Conservation (phyloP, 2,329 filamentous ascomycete species). For the Fusarium sp. region DNA sequence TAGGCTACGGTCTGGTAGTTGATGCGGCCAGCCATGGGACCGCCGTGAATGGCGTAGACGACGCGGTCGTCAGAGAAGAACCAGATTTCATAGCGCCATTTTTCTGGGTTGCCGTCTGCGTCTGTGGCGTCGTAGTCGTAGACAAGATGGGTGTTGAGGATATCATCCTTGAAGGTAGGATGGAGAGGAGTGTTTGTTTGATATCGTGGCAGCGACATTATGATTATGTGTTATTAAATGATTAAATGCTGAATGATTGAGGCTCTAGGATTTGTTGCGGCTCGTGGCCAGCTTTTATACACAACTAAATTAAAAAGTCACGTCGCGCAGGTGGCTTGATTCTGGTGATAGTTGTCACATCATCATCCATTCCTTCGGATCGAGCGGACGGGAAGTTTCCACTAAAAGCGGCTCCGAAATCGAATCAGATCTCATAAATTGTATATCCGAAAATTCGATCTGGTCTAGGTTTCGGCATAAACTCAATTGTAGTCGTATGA, state of each 20-base stretch:
- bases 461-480: background rate
- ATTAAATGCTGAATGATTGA: background rate
- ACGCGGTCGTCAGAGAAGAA: constrained; percentile 65
- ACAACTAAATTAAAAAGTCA: too few relatives aligned
- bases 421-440: background rate
- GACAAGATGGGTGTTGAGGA: constrained; percentile 64
- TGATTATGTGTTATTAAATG: background rate
- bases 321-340: constrained; percentile 1
- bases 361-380: constrained; percentile 22
- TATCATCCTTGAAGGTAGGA: constrained; percentile 57
- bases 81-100: constrained; percentile 72
- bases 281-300: background rate
- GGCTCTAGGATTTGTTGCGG: accelerated
- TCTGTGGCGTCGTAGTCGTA: constrained; percentile 67
- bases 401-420: background rate
- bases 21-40: constrained; percentile 66
- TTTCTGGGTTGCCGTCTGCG: constrained; percentile 61
- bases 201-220: constrained; percentile 40
- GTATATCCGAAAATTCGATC: constrained; percentile 28
- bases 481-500: constrained; percentile 33
- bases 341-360: background rate
- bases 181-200: constrained; percentile 43
- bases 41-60: constrained; percentile 69
- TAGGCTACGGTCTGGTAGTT: constrained; percentile 66
- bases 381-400: constrained; percentile 12